These are phyloP conservation scores for Drechslerella stenobrocha DNA, from an alignment of 2,329 filamentous ascomycete species.

Conservation along the genomic window DNA sequence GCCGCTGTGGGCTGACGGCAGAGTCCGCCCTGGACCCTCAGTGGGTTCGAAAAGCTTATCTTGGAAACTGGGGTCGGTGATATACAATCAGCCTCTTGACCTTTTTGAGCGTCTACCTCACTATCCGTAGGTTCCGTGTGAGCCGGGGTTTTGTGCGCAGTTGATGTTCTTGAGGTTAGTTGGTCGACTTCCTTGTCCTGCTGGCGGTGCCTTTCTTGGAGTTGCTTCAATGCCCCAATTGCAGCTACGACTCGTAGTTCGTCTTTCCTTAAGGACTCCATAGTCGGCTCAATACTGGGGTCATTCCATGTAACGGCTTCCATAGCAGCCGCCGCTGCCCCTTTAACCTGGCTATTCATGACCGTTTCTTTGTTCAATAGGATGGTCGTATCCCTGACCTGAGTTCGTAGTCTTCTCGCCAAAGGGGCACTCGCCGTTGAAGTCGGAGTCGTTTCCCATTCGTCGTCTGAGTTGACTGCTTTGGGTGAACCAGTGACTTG, in stretches of 20 bases:
- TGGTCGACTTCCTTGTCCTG: slow-evolving; percentile 30
- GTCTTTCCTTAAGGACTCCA: slow-evolving; percentile 17
- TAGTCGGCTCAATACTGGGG: slow-evolving; percentile 11
- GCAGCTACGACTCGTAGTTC: slow-evolving; percentile 10
- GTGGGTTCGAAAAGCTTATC: neutral
- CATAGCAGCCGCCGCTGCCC: slow-evolving; percentile 16
- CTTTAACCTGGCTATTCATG: neutral
- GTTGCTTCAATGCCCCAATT: slow-evolving; percentile 19
- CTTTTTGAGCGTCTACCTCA: slow-evolving; percentile 12
- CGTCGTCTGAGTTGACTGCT: slow-evolving; percentile 7
- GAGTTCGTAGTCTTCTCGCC: neutral
- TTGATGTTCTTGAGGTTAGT: neutral
- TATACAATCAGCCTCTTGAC: slow-evolving; percentile 16
- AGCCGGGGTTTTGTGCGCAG: slow-evolving; percentile 4
- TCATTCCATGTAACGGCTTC: slow-evolving; percentile 9
- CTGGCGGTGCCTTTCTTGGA: slow-evolving; percentile 14
- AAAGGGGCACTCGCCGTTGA: neutral
- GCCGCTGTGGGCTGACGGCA: slow-evolving; percentile 17
- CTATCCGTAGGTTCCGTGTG: slow-evolving; percentile 10
- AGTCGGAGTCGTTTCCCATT: slow-evolving; percentile 11
- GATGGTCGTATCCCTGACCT: neutral
- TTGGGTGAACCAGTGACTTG: neutral
- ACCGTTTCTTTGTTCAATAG: slow-evolving; percentile 7
- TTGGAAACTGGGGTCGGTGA: neutral
- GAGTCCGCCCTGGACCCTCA: neutral